These are phyloP conservation scores for Physocladia obscura DNA, from an alignment of 192 early-diverging fungal genomes.

Conservation along the genomic window DNA sequence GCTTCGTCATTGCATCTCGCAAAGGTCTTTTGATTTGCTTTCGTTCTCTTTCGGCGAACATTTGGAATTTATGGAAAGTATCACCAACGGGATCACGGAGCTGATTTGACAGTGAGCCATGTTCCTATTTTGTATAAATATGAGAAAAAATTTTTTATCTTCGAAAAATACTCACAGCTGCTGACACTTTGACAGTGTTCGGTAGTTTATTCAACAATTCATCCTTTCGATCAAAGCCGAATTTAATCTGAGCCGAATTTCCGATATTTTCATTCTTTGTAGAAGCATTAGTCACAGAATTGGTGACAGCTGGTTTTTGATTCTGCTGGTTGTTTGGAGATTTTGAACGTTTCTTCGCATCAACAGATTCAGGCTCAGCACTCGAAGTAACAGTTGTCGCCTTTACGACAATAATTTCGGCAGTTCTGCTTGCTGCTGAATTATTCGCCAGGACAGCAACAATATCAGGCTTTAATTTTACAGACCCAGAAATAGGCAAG, in stretches of 20 bases:
- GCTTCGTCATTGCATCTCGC: conserved; percentile 56
- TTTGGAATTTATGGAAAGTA: conserved; percentile 45
- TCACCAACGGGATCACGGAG: conserved; percentile 38
- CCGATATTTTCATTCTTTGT: not conserved
- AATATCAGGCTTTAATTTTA: not conserved
- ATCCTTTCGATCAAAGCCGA: conserved; percentile 11
- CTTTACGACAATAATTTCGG: too few species aligned
- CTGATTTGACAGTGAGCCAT: too few species aligned
- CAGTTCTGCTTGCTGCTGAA: too few species aligned
- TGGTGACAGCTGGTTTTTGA: not conserved
- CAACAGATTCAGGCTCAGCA: conserved; percentile 10
- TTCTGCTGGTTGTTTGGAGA: not conserved
- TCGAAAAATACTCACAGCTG: too few species aligned
- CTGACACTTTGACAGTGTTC: conserved; percentile 28
- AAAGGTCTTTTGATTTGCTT: conserved; percentile 72
- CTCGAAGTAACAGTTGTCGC: not conserved
- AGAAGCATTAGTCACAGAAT: not conserved
- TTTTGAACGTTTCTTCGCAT: conserved; percentile 5
- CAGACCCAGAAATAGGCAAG: not conserved
- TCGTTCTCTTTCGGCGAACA: conserved; percentile 77
- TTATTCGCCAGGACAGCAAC: not conserved
- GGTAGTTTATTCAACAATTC: conserved; percentile 30
- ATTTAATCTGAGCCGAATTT: conserved; percentile 13
- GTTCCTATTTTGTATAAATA: too few species aligned
- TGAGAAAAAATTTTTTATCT: too few species aligned